Percentiles rank a stretch among this genome's conserved stretches.
Evolutionary conservation across 78 protist species (phyloP).

Genomic region (Dictyostelium capitatum): DNA sequence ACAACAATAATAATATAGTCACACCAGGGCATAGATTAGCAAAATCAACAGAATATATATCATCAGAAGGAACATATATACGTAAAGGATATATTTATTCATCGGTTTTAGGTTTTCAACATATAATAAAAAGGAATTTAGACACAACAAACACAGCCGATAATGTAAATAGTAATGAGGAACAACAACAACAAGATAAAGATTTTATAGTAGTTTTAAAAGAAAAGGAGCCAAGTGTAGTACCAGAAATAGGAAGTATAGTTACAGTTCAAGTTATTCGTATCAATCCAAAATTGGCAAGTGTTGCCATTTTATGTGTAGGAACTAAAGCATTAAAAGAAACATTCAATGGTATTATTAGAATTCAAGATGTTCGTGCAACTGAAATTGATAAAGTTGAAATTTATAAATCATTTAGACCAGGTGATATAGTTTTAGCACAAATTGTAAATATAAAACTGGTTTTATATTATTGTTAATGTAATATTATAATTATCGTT

Average conservation of each 20-base stretch:
- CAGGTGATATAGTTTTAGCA: conserved; percentile 90
- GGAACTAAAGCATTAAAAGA: conserved; percentile 80
- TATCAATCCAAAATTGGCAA: conserved; percentile 78
- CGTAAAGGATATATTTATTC: conserved; percentile 73
- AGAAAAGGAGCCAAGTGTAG: conserved; percentile 77
- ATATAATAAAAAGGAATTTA: conserved; percentile 42
- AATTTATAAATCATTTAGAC: conserved; percentile 91
- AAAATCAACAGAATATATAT: conserved; percentile 57
- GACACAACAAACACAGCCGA: neutral
- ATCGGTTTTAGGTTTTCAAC: conserved; percentile 64
- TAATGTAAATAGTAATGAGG: neutral
- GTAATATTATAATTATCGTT: no score
- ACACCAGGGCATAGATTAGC: conserved; percentile 71
- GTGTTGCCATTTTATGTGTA: conserved; percentile 83
- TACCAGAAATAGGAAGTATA: conserved; percentile 82
- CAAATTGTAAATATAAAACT: conserved; percentile 84
- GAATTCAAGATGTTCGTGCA: conserved; percentile 89
- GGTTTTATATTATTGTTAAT: neutral
- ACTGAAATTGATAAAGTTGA: conserved; percentile 92
- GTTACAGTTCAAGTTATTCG: conserved; percentile 83
- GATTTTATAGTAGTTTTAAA: conserved; percentile 75
- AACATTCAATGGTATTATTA: conserved; percentile 80
- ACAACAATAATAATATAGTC: neutral
- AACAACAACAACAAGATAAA: neutral
- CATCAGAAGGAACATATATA: conserved; percentile 71